Base-by-base conservation (phyloP, 2,329 filamentous ascomycete species). In the Fusarium pseudocircinatum region DNA sequence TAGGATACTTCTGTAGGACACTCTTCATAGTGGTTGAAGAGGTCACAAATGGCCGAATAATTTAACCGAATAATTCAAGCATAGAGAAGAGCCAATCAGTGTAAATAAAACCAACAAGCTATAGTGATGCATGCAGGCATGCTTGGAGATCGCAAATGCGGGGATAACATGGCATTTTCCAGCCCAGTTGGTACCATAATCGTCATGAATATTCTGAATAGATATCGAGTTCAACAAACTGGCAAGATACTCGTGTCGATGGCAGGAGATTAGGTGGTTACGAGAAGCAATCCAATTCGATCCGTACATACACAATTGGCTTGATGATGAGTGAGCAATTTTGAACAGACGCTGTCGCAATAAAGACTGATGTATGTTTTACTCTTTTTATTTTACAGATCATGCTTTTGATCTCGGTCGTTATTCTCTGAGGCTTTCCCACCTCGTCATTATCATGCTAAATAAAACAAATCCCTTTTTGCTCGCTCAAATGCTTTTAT, bases 401-500 rank as follows among this genome's bases (percentile, higher is more conserved):
- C 20, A 42, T 44, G 5, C 16, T 22, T 57, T 32, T 40, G 37
- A 71, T 61, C 44, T 42, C 22, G 18, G 42, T 61, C 52, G 65
- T 75, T 62, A 60, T 58, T n/a, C 57, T 50, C 32, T 44, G 64
- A 66, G 72, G 47, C 32, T 62, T 69, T 72, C 36, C 30, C 62
- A 64, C 75, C 72, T 65, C 54, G 49, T 77, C 74, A 77, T 77
- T 77, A 77, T 76, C 75, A 66, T 77, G 49, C 70, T 69, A 61
- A 76, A 77, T 63, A 70, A 39, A 77, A 37, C 66, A 70, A 67
- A 43, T 53, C 46, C 63, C 53, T 53, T 59, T 63, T 72, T 67
- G 54, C 53, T 52, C 59, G 54, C 65, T 46, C 42, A 36, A n/a
- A 37, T 47, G 24, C 47, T 61, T 26, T 59, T 37, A 32, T 63